Conservation (phyloP, 495 filamentous ascomycete genomes). For the Trichoderma orchidacearum region DNA sequence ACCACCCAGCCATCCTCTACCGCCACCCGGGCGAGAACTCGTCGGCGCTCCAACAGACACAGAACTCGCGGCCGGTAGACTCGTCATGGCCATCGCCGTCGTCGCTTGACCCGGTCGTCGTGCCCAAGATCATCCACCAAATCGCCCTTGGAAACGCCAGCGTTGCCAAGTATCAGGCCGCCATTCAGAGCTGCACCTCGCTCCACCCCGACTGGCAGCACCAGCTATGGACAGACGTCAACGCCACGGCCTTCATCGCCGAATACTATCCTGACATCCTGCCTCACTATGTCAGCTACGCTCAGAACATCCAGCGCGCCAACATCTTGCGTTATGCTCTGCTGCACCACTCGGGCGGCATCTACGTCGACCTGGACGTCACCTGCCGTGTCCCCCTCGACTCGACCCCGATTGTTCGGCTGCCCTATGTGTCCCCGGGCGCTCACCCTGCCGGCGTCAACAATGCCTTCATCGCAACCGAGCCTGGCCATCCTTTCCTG, state of each 20-base stretch:
- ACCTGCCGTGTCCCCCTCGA: conserved; percentile 26
- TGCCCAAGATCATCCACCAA: conserved; percentile 2
- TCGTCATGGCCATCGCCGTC: neutral
- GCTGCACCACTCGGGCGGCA: conserved; percentile 26
- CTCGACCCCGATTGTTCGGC: conserved; percentile 5
- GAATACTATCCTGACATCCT: neutral
- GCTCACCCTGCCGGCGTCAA: conserved; percentile 15
- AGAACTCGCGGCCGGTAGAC: no score
- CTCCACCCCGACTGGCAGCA: neutral
- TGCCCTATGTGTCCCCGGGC: conserved; percentile 33
- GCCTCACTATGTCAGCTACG: conserved; percentile 3
- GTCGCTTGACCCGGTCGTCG: neutral
- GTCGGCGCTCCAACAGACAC: no score
- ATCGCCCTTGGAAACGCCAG: neutral
- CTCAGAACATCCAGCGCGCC: conserved; percentile 28
- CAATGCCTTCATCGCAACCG: neutral
- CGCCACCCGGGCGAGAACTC: neutral
- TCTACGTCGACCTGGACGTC: conserved; percentile 31
- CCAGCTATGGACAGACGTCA: neutral
- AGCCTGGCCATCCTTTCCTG: neutral
- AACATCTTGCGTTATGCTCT: conserved; percentile 29
- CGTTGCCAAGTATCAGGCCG: neutral
- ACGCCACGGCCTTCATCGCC: neutral
- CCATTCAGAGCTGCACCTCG: neutral
- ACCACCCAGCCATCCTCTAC: neutral